Evolutionary conservation across 2,329 filamentous ascomycete genomes (phyloP), one percentile per base, ranked within the genome.

Genomic region (Decorospora gaudefroyi): DNA sequence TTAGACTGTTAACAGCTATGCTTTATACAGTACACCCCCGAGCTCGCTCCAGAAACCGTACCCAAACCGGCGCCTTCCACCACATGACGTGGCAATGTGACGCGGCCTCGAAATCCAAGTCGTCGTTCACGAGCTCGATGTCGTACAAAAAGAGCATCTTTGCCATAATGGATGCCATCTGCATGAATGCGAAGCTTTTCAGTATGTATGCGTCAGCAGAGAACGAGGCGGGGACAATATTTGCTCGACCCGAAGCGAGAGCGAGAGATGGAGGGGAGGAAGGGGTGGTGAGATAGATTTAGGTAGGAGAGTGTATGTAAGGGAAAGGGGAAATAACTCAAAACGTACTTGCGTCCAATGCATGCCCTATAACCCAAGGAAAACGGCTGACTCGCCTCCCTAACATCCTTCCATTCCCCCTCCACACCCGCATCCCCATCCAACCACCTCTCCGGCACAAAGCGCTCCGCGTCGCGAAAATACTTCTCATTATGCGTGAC

Each of bases 31-130:
- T n/a, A n/a, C n/a, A n/a, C n/a, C n/a, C n/a, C n/a, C n/a, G n/a
- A n/a, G n/a, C n/a, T n/a, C n/a, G n/a, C n/a, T n/a, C n/a, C n/a
- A n/a, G n/a, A n/a, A n/a, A n/a, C n/a, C n/a, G n/a, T n/a, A n/a
- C n/a, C n/a, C n/a, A n/a, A n/a, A n/a, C n/a, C n/a, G n/a, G n/a
- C n/a, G n/a, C n/a, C 34, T 37, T 37, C 22, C 22, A 37, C 34
- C 34, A 37, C 34, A 37, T 37, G 7, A 37, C 34, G 28, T 37
- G 34, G 15, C 26, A 8, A 37, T 7, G 15, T 22, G 22, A 27
- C 6, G 26, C 13, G 12, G 11, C 0, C 0, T 17, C 15, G 22
- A 22, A 37, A 12, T 37, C 23, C 4, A 37, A 19, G 1, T 13
- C n/a, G 18, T 13, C 8, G 13, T 37, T 18, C 9, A 37, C 34